Percentiles rank a stretch among this genome's conserved stretches.
phyloP scores from a whole-genome alignment of 495 filamentous ascomycete species.

The Xylaria palmicola region DNA sequence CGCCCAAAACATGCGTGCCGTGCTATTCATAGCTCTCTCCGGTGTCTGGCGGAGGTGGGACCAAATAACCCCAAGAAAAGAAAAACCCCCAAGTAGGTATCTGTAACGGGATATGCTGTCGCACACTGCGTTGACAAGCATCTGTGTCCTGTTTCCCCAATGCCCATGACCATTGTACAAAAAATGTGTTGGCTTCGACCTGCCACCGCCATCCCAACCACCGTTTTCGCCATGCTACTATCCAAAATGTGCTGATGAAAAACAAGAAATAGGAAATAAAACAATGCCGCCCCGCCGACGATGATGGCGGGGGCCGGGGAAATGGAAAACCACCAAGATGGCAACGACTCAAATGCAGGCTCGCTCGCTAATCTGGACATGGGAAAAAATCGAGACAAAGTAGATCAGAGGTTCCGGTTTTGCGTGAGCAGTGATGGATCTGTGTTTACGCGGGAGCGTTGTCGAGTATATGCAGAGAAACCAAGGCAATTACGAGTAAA shows the following conservation, averaged over 20 bases:
- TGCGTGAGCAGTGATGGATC: conserved; percentile 23
- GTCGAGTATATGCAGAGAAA: conserved; percentile 26
- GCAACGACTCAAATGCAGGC: conserved; percentile 41
- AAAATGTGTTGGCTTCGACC: conserved; percentile 23
- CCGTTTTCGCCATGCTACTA: conserved; percentile 33
- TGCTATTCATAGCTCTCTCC: conserved; percentile 10
- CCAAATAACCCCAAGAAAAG: conserved; percentile 18
- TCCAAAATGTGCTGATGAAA: conserved; percentile 31
- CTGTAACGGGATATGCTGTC: conserved; percentile 11
- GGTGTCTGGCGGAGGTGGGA: conserved; percentile 12
- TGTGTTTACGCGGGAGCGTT: conserved; percentile 23
- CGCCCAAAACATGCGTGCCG: conserved; percentile 7
- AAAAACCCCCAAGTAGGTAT: conserved; percentile 15
- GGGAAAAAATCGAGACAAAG: conserved; percentile 21
- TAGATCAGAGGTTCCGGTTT: conserved; percentile 30
- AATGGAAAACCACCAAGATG: conserved; percentile 17
- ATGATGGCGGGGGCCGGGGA: neutral
- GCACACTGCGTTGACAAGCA: conserved; percentile 17
- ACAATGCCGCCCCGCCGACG: neutral
- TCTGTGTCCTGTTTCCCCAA: conserved; percentile 21
- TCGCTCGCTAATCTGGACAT: conserved; percentile 39
- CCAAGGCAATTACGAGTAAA: conserved; percentile 13
- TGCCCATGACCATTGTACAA: conserved; percentile 34
- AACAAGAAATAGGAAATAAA: conserved; percentile 19
- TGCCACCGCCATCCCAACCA: conserved; percentile 20